Percentiles rank a stretch among this genome's conserved stretches.
These are phyloP conservation scores for Ascochyta clinopodiicola DNA, from an alignment of 2,329 filamentous ascomycete species.

Conservation along the genomic window DNA sequence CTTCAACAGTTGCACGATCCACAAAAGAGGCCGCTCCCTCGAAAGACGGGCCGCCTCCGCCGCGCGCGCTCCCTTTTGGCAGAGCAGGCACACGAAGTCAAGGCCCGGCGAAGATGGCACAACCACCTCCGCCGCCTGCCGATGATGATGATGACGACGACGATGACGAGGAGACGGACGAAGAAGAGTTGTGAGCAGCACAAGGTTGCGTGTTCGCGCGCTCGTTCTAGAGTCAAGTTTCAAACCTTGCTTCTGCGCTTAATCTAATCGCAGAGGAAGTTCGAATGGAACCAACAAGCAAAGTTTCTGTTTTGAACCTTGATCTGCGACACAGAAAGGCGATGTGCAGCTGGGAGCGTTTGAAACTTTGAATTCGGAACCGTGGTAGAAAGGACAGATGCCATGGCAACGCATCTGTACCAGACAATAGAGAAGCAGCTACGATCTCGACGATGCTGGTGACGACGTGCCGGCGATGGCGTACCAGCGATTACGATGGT, in stretches of 20 bases:
- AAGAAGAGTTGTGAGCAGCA: slow-evolving; percentile 42
- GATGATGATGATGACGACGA: slow-evolving; percentile 39
- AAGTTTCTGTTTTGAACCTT: slow-evolving; percentile 2
- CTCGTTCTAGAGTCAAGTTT: not conserved
- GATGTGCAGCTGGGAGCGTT: not conserved
- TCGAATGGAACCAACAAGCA: not conserved
- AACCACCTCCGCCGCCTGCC: slow-evolving; percentile 14
- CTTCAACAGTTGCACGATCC: slow-evolving; percentile 25
- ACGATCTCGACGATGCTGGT: not conserved
- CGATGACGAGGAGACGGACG: slow-evolving; percentile 46
- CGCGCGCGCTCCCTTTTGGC: slow-evolving; percentile 45
- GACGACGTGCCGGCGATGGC: not conserved
- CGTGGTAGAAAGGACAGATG: not conserved
- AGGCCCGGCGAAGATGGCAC: slow-evolving; percentile 16
- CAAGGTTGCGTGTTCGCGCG: not conserved
- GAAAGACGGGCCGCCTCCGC: slow-evolving; percentile 38
- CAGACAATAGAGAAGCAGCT: not conserved
- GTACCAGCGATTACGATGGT: not conserved
- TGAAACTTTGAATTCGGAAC: not conserved
- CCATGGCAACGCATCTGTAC: slow-evolving; percentile 1
- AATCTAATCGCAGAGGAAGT: not conserved
- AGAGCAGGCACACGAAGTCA: slow-evolving; percentile 32
- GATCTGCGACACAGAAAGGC: slow-evolving; percentile 7
- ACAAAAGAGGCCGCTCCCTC: slow-evolving; percentile 21
- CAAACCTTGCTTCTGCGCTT: not conserved